Evolutionary conservation across 1,284 basidiomycete genomes (phyloP).

Genomic region (Sporisorium scitamineum): DNA sequence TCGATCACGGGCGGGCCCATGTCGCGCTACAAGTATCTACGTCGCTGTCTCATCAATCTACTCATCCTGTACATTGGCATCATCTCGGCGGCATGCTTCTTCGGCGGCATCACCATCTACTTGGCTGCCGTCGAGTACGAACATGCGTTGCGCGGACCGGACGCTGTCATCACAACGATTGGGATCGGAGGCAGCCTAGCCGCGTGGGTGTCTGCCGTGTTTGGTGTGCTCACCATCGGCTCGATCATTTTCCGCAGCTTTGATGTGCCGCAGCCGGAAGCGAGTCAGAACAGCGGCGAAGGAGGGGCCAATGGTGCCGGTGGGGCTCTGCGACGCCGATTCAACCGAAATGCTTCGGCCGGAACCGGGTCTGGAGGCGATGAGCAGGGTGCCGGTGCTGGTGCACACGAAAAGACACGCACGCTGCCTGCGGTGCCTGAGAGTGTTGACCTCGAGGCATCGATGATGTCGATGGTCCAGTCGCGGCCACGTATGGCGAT

Average conservation of each 20-base stretch:
- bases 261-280: constrained; percentile 38
- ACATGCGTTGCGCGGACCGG: constrained; percentile 25
- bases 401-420: constrained; percentile 28
- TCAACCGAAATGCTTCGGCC: constrained; percentile 17
- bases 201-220: constrained; percentile 45
- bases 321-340: constrained; percentile 4
- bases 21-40: constrained; percentile 51
- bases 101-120: constrained; percentile 36
- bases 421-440: constrained; percentile 61
- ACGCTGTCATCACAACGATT: constrained; percentile 8
- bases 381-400: neutral
- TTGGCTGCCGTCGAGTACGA: constrained; percentile 47
- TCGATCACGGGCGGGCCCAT: constrained; percentile 31
- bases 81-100: constrained; percentile 49
- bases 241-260: constrained; percentile 54
- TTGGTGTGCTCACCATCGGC: constrained; percentile 48
- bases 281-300: constrained; percentile 27
- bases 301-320: constrained; percentile 3
- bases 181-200: constrained; percentile 12
- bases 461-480: constrained; percentile 19
- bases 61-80: constrained; percentile 56
- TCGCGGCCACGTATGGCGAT: constrained; percentile 17
- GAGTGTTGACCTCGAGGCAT: constrained; percentile 52
- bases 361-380: constrained; percentile 10
- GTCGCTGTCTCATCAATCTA: constrained; percentile 56